Conservation (phyloP, 495 filamentous ascomycete genomes). For the Penicillium coffeae region DNA sequence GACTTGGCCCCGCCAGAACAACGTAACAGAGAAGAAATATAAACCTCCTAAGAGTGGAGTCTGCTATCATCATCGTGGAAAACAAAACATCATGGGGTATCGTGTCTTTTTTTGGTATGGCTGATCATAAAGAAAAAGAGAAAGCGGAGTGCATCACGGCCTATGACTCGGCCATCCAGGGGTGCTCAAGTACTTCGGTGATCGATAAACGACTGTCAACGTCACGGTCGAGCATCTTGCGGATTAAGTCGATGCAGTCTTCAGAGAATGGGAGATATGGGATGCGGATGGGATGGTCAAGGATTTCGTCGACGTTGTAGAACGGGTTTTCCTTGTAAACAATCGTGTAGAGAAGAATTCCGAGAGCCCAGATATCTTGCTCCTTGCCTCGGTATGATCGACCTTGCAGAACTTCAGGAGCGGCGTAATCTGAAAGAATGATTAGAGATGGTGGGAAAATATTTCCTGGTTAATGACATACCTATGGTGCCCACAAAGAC, state of each 20-base stretch:
- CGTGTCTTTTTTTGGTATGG: slow-evolving; percentile 20
- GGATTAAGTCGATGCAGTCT: slow-evolving; percentile 82
- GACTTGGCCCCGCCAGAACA: background rate
- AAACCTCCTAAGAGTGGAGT: background rate
- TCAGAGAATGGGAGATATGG: slow-evolving; percentile 85
- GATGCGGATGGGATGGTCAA: slow-evolving; percentile 90
- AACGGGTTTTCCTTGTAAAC: slow-evolving; percentile 99
- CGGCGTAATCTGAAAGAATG: slow-evolving; percentile 77
- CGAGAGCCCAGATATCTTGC: slow-evolving; percentile 98
- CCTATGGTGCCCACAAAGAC: slow-evolving; percentile 99
- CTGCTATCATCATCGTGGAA: slow-evolving; percentile 14
- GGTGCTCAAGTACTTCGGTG: slow-evolving; percentile 77
- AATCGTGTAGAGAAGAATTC: slow-evolving; percentile 95
- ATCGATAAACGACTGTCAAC: slow-evolving; percentile 78
- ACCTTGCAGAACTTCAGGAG: slow-evolving; percentile 93
- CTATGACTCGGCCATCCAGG: slow-evolving; percentile 56
- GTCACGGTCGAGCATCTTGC: slow-evolving; percentile 86
- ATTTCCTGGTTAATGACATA: slow-evolving; percentile 42
- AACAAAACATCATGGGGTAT: slow-evolving; percentile 32
- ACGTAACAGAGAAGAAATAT: background rate
- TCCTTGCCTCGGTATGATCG: slow-evolving; percentile 92
- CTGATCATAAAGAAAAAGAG: slow-evolving; percentile 10
- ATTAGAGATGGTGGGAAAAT: background rate
- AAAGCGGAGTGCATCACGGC: background rate
- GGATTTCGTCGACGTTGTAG: slow-evolving; percentile 98